Base-by-base conservation (phyloP, 1,284 basidiomycete species). In the Trichosporon sp. region DNA sequence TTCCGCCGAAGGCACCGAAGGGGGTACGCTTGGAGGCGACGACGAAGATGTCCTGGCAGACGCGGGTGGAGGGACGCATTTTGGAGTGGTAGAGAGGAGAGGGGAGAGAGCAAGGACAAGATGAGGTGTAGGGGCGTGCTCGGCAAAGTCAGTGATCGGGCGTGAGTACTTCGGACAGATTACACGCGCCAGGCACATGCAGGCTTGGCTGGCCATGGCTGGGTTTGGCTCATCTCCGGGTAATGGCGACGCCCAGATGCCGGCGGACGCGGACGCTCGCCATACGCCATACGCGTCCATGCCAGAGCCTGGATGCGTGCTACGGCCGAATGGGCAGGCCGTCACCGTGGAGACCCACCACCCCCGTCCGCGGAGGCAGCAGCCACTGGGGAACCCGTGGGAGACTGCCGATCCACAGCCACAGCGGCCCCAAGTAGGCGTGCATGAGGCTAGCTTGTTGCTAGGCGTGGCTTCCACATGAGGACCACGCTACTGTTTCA, bases 1-100 rank as follows among this genome's bases (percentile, higher is more conserved):
- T 84, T 68, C 86, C 86, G 27, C 86, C 86, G 70, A 86, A 87
- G 1, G 86, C 84, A 27, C 86, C 86, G 70, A 87, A 87, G 6
- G 86, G 84, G 0, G 86, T 87, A n/a, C 86, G 81, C 70, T 83
- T 81, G 11, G 80, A 77, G 60, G 80, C 72, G 38, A 80, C 80
- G 70, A 82, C 78, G 70, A 75, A 82, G 3, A 79, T 75, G 62
- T 81, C 77, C 9, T 70, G 75, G 62, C 68, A 51, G 51, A 62
- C 60, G 53, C 51, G 65, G 25, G 65, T 65, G 42, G 67, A 64
- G 62, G 67, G 64, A 34, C 51, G 63, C 69, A 70, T 70, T 42
- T 35, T 68, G 64, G 21, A 23, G 66, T 12, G 42, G 3, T 18
- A 27, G 58, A 31, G 65, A 11, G 58, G 8, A 32, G 34, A 29